Conservation (phyloP, 2,329 filamentous ascomycete species). For the Fusarium paranaense region DNA sequence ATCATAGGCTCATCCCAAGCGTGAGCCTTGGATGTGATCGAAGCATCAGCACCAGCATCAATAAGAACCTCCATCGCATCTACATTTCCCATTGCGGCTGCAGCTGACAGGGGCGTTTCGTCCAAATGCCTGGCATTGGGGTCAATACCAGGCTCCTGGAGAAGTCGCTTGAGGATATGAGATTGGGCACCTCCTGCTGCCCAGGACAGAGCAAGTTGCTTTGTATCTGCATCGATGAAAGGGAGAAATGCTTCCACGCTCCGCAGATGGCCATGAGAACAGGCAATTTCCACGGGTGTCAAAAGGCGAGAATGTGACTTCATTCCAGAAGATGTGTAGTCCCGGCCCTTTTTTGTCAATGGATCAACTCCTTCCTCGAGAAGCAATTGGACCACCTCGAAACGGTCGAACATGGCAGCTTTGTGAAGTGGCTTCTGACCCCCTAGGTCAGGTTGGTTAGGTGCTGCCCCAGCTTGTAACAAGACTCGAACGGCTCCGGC, state of each 20-base stretch:
- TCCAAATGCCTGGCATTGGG: conserved; percentile 42
- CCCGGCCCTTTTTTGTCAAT: conserved; percentile 40
- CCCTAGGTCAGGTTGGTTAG: conserved; percentile 27
- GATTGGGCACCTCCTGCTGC: conserved; percentile 32
- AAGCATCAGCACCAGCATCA: conserved; percentile 47
- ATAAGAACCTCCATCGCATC: conserved; percentile 42
- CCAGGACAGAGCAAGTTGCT: conserved; percentile 45
- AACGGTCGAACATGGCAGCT: conserved; percentile 42
- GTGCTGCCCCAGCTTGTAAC: conserved; percentile 42
- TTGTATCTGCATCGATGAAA: conserved; percentile 36
- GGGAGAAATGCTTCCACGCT: conserved; percentile 44
- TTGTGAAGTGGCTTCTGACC: conserved; percentile 48
- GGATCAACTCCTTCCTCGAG: conserved; percentile 47
- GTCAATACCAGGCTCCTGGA: conserved; percentile 47
- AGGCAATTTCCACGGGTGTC: conserved; percentile 41
- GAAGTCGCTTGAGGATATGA: conserved; percentile 43
- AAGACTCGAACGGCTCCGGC: conserved; percentile 28
- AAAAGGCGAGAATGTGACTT: background rate
- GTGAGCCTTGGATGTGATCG: conserved; percentile 16
- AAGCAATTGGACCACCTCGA: conserved; percentile 12
- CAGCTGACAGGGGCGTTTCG: conserved; percentile 40
- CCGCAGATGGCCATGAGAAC: conserved; percentile 41
- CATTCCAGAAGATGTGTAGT: background rate
- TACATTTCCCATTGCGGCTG: conserved; percentile 6
- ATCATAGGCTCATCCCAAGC: background rate